Conservation (phyloP, 192 early-diverging fungal species). For the Linnemannia schmuckeri region DNA sequence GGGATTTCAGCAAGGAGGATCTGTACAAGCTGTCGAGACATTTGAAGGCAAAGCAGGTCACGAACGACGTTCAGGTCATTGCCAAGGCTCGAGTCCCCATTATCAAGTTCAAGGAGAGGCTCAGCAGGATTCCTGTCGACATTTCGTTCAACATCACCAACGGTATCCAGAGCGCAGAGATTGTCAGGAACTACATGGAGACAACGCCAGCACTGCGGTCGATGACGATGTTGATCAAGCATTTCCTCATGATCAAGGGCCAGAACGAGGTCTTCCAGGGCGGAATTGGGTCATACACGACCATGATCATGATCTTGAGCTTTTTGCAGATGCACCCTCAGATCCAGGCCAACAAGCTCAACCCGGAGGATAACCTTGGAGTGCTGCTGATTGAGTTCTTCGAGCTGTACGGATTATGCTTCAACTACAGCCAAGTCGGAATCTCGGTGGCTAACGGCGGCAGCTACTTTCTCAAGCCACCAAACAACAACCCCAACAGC, state of each 20-base stretch:
- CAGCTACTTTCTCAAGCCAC: conserved; percentile 13
- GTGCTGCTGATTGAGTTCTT: conserved; percentile 94
- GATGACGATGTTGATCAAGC: conserved; percentile 88
- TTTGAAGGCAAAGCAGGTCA: conserved; percentile 64
- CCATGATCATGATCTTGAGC: conserved; percentile 81
- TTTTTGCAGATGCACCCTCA: conserved; percentile 91
- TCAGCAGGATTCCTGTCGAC: conserved; percentile 83
- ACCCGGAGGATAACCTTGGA: conserved; percentile 83
- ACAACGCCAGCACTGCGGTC: conserved; percentile 73
- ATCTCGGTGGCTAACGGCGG: conserved; percentile 70
- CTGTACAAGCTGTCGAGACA: neutral
- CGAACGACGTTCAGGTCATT: conserved; percentile 68
- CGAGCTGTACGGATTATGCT: conserved; percentile 88
- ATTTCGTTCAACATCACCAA: conserved; percentile 84
- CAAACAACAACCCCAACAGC: neutral
- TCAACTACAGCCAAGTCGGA: conserved; percentile 80
- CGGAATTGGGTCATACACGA: conserved; percentile 89
- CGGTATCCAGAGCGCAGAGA: conserved; percentile 71
- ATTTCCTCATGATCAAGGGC: conserved; percentile 79
- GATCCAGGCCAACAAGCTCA: conserved; percentile 74
- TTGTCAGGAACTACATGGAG: conserved; percentile 72
- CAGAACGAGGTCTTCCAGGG: conserved; percentile 93
- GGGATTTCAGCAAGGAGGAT: neutral
- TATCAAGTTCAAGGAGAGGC: conserved; percentile 85
- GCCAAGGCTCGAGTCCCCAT: conserved; percentile 80